These are phyloP conservation scores for Penicillium aurantiogriseum DNA, from an alignment of 2,329 filamentous ascomycete genomes.

Conservation along the genomic window DNA sequence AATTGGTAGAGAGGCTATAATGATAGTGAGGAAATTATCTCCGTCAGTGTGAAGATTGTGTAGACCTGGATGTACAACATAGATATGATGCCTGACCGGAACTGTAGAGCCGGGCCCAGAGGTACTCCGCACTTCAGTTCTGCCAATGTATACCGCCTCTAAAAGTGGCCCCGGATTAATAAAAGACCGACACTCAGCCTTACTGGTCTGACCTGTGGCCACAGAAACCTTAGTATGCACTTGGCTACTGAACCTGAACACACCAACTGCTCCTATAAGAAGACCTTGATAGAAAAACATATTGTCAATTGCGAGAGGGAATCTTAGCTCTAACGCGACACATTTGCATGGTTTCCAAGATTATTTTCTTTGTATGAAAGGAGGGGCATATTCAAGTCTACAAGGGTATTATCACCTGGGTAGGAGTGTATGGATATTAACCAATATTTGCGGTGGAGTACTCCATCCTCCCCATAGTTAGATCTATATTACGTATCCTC, in stretches of 20 bases:
- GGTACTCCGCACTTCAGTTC: conserved; percentile 4
- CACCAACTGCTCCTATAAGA: neutral
- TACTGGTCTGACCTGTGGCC: neutral
- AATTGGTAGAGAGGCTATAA: neutral
- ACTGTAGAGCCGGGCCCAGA: conserved; percentile 1
- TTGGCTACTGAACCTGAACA: neutral
- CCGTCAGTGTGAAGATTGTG: neutral
- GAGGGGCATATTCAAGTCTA: neutral
- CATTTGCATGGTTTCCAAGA: neutral
- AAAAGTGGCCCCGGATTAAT: neutral
- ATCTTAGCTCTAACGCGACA: neutral
- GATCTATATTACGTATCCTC: neutral
- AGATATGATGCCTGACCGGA: conserved; percentile 1
- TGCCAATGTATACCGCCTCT: neutral
- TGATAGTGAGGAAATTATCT: neutral
- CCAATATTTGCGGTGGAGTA: neutral
- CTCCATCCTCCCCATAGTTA: neutral
- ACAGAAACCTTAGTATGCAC: neutral
- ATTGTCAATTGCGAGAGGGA: neutral
- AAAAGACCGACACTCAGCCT: neutral
- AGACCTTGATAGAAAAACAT: neutral
- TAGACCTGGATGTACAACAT: neutral
- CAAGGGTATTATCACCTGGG: neutral
- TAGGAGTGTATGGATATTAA: neutral
- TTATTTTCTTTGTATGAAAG: neutral